These are phyloP conservation scores for Artemisia tridentata DNA, from an alignment of 129 eudicot genomes.

Conservation along the genomic window DNA sequence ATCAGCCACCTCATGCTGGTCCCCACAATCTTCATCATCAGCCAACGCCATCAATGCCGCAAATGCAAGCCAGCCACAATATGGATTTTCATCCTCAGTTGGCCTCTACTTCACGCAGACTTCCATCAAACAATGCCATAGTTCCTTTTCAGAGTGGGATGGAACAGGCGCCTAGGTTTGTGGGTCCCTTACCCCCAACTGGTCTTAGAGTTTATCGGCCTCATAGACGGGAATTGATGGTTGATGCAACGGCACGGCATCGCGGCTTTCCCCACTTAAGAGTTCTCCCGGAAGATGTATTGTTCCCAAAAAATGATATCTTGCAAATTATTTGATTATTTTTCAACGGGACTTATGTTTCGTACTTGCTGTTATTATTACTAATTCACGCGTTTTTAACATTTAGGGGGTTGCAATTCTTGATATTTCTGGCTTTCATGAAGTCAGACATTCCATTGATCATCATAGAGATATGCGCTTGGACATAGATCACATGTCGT, in stretches of 20 bases:
- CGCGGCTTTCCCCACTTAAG: conserved; percentile 72
- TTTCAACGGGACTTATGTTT: background rate
- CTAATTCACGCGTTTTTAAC: background rate
- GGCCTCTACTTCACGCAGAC: conserved; percentile 52
- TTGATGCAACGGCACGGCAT: conserved; percentile 58
- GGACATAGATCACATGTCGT: conserved; percentile 97
- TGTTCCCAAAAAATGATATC: conserved; percentile 1
- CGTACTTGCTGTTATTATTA: background rate
- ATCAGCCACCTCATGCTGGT: conserved; percentile 45
- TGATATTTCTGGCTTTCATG: conserved; percentile 68
- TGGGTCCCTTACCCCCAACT: conserved; percentile 50
- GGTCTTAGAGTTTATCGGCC: conserved; percentile 67
- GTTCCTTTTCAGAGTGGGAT: conserved; percentile 46
- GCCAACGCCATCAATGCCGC: conserved; percentile 53
- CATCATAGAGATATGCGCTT: conserved; percentile 93
- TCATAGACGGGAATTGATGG: conserved; percentile 52
- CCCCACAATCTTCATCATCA: conserved; percentile 53
- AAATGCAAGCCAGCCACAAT: conserved; percentile 48
- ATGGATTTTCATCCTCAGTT: conserved; percentile 57
- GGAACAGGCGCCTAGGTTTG: conserved; percentile 54
- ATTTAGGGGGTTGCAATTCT: conserved; percentile 70
- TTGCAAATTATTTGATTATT: conserved; percentile 12
- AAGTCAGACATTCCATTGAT: conserved; percentile 60
- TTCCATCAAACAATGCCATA: conserved; percentile 32
- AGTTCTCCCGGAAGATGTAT: conserved; percentile 88